phyloP scores from a whole-genome alignment of 306 rosid genomes.

The Crotalaria pallida region DNA sequence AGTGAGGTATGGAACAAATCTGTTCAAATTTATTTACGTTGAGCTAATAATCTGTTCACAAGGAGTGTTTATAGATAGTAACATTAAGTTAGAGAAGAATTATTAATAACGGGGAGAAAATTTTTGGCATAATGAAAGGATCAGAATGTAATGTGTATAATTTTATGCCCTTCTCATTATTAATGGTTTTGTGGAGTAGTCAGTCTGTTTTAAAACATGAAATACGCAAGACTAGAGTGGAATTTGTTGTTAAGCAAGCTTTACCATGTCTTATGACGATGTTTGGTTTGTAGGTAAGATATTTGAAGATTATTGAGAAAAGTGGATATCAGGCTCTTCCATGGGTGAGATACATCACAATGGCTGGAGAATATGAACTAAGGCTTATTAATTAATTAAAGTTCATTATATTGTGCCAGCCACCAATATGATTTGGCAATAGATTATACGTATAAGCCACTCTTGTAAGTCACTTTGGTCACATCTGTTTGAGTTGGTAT shows the following conservation, averaged over 20 bases:
- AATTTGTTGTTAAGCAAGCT: not conserved
- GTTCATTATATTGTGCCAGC: slow-evolving; percentile 32
- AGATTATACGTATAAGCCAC: slow-evolving; percentile 31
- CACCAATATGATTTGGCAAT: slow-evolving; percentile 21
- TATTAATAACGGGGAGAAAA: not conserved
- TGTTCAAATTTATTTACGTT: slow-evolving; percentile 8
- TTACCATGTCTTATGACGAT: not conserved
- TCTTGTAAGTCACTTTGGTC: slow-evolving; percentile 11
- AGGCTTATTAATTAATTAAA: slow-evolving; percentile 49
- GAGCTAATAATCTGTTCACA: slow-evolving; percentile 4
- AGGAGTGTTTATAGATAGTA: not conserved
- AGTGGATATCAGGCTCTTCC: slow-evolving; percentile 99
- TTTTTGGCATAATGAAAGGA: not conserved
- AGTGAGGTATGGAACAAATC: not conserved
- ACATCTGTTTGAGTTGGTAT: slow-evolving; percentile 18
- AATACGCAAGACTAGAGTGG: not conserved
- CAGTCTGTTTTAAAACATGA: not conserved
- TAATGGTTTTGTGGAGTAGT: slow-evolving; percentile 4
- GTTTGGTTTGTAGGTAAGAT: slow-evolving; percentile 72
- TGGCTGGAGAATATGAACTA: slow-evolving; percentile 95
- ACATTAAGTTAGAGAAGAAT: not conserved
- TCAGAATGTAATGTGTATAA: not conserved
- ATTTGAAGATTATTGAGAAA: slow-evolving; percentile 97
- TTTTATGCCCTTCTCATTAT: not conserved
- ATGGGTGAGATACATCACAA: slow-evolving; percentile 99